A percentile compares a stretch with the other conserved stretches of the same genome.
Evolutionary conservation across 2,329 filamentous ascomycete genomes (phyloP).

Genomic region (Dothiorella sarmentorum): DNA sequence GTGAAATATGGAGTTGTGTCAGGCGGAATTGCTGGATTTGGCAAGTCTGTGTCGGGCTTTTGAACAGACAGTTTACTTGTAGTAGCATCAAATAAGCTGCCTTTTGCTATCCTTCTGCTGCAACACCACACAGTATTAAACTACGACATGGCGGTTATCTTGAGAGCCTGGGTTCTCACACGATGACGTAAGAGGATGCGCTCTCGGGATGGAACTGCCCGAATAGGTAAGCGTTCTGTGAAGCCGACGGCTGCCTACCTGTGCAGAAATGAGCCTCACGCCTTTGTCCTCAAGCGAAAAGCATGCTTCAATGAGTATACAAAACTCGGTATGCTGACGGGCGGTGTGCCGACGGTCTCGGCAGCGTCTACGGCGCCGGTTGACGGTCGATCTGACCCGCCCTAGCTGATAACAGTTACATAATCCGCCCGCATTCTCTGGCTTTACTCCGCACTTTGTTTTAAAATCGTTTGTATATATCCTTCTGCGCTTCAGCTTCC

Average conservation of each 20-base stretch:
- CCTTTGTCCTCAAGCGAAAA: no score
- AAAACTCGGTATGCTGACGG: neutral
- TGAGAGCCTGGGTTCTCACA: no score
- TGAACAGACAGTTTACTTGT: slow-evolving; percentile 2
- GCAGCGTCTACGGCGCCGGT: slow-evolving; percentile 1
- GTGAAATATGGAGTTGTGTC: neutral
- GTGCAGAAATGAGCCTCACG: no score
- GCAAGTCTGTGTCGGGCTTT: neutral
- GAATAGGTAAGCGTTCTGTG: neutral
- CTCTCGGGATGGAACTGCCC: neutral
- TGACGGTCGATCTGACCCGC: neutral
- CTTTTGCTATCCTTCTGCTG: no score
- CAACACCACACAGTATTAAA: no score
- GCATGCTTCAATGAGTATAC: no score
- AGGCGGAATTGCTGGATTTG: neutral
- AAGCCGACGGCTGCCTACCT: no score
- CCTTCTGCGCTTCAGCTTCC: neutral
- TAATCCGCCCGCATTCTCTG: neutral
- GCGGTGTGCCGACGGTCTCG: neutral
- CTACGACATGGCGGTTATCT: no score
- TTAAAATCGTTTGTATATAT: neutral
- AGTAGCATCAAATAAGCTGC: no score
- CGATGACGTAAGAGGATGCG: neutral
- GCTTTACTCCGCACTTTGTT: neutral
- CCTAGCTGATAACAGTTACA: slow-evolving; percentile 2